Base-by-base conservation (phyloP, 495 filamentous ascomycete species). In the Aspergillus funiculosus region DNA sequence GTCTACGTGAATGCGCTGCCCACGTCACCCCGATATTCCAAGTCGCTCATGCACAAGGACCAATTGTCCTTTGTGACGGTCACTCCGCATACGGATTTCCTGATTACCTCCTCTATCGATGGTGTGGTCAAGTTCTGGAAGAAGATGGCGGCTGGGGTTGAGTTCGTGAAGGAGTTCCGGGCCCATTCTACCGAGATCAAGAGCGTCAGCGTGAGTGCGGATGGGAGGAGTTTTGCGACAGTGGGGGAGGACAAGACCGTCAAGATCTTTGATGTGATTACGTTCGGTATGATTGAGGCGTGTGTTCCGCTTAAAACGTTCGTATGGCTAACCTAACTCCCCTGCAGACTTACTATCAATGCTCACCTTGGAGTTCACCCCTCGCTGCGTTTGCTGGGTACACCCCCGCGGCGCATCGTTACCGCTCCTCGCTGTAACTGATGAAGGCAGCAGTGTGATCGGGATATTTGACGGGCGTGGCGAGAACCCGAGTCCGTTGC, bases 51-150 rank as follows among this genome's bases (percentile, higher is more conserved):
- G 92, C 92, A 99, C 72, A 89, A 91, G 64, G 92, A 97, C 48
- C 88, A 94, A 67, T 67, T 97, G 37, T 77, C 82, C 28, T 96
- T 87, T 53, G 76, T 86, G 47, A 90, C 84, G 4, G 77, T 96
- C 46, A 92, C 94, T 1, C 92, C 89, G 1, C 70, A 77, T 30
- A 95, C 92, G 42, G 92, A 95, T 48, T 97, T 99, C 59, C 67
- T 97, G 19, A 91, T 99, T 39, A 97, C 92, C 2, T 87, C 82
- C 52, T 96, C 90, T 2, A 67, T 87, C 13, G 91, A 99, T 62
- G 94, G 94, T 2, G 82, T 89, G 0, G 91, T 97, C 39, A 97
- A 97, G 64, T 99, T 97, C 67, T 99, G 92, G 92, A 97, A 99
- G 74, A 99, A 99, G 68, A 78, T 86, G 49, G 80, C 80, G 4